Conservation (phyloP, 2,329 filamentous ascomycete genomes). For the Xylaria sp. region DNA sequence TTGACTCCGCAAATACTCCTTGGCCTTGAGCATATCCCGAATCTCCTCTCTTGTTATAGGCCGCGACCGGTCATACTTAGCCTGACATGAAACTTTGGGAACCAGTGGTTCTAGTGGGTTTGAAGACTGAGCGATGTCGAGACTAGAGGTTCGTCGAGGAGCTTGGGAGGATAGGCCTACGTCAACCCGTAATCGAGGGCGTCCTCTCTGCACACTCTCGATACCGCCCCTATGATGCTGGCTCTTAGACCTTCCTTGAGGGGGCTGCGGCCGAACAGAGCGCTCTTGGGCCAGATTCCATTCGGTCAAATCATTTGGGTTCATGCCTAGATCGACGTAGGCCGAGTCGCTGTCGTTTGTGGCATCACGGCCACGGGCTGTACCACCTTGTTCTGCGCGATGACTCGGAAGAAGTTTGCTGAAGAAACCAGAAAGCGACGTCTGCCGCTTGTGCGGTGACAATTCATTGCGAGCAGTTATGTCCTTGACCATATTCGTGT, state of each 20-base stretch:
- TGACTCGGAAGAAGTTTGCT: slow-evolving; percentile 61
- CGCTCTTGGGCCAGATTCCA: slow-evolving; percentile 47
- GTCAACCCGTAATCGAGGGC: slow-evolving; percentile 35
- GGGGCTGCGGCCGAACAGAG: not conserved
- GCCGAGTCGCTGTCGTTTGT: slow-evolving; percentile 41
- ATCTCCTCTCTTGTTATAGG: slow-evolving; percentile 38
- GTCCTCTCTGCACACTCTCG: slow-evolving; percentile 37
- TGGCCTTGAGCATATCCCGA: slow-evolving; percentile 40
- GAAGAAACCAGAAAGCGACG: slow-evolving; percentile 56
- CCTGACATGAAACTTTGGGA: not conserved
- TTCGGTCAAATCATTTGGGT: slow-evolving; percentile 44
- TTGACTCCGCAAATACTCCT: slow-evolving; percentile 52
- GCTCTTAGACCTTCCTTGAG: not conserved
- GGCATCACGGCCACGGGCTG: slow-evolving; percentile 50
- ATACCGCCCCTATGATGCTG: slow-evolving; percentile 33
- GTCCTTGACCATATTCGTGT: slow-evolving; percentile 37
- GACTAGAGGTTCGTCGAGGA: slow-evolving; percentile 11
- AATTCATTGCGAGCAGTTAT: slow-evolving; percentile 16
- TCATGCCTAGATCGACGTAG: slow-evolving; percentile 41
- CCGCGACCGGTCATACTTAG: slow-evolving; percentile 27
- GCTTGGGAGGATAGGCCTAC: slow-evolving; percentile 22
- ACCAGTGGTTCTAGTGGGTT: not conserved
- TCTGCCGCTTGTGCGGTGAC: slow-evolving; percentile 38
- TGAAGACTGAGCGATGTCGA: slow-evolving; percentile 6
- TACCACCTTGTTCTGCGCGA: slow-evolving; percentile 63